Conservation (phyloP, 1,284 basidiomycete species). For the Ceratobasidium sp. region DNA sequence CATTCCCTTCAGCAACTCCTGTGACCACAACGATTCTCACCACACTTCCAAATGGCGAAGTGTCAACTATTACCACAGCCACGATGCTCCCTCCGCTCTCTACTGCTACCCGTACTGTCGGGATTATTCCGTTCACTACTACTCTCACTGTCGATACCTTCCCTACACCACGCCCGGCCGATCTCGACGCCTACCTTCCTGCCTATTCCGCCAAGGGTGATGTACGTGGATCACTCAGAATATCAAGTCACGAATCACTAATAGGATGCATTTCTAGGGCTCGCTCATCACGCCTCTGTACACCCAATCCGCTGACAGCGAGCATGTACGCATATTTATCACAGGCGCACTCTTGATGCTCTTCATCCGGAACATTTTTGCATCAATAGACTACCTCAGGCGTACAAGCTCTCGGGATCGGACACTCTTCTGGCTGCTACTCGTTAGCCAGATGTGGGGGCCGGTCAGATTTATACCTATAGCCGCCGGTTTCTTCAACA, state of each 20-base stretch:
- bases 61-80: conserved; percentile 7
- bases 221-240: conserved; percentile 2
- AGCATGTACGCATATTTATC: conserved; percentile 58
- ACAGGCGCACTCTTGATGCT: conserved; percentile 59
- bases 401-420: conserved; percentile 66
- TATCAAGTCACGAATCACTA: background rate
- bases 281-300: conserved; percentile 63
- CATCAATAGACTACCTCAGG: conserved; percentile 60
- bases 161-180: conserved; percentile 36
- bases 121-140: conserved; percentile 39
- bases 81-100: conserved; percentile 39
- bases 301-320: conserved; percentile 53
- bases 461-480: conserved; percentile 56
- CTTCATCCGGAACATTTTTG: conserved; percentile 62
- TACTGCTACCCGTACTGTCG: conserved; percentile 23
- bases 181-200: conserved; percentile 37
- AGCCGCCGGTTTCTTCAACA: conserved; percentile 57
- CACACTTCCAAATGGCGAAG: conserved; percentile 22
- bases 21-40: conserved; percentile 25
- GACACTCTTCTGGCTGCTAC: conserved; percentile 61
- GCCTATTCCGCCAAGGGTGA: conserved; percentile 18
- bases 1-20: conserved; percentile 14
- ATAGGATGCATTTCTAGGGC: conserved; percentile 48
- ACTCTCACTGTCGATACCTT: conserved; percentile 41
- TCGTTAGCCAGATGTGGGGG: conserved; percentile 62